Evolutionary conservation across 1,284 basidiomycete genomes (phyloP).

Genomic region (Omphalotus olearius): DNA sequence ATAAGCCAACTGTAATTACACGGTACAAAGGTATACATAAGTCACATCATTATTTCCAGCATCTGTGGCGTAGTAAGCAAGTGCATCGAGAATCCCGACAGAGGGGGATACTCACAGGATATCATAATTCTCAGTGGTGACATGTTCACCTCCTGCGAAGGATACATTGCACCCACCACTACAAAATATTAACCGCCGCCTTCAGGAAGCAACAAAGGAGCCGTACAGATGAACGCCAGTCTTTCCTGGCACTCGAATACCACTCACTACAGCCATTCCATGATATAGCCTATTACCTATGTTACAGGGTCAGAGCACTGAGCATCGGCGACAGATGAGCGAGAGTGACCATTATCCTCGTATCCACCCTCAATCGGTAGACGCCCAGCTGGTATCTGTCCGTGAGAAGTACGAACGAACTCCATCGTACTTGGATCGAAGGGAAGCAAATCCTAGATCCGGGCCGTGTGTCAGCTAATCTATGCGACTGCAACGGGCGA

Average conservation of each 20-base stretch:
- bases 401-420: constrained; percentile 56
- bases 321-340: not conserved
- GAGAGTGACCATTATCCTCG: constrained; percentile 28
- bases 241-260: constrained; percentile 65
- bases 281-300: constrained; percentile 44
- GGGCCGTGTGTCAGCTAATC: no score
- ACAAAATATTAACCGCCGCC: constrained; percentile 1
- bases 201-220: not conserved
- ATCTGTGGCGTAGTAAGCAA: constrained; percentile 2
- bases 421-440: constrained; percentile 66
- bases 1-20: not conserved
- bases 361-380: constrained; percentile 53
- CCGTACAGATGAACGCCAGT: constrained; percentile 64
- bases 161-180: constrained; percentile 22
- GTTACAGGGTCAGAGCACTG: constrained; percentile 16
- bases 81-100: not conserved
- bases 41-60: constrained; percentile 8
- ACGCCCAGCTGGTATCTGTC: constrained; percentile 51
- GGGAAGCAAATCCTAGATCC: constrained; percentile 64
- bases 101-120: constrained; percentile 43
- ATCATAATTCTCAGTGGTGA: constrained; percentile 45
- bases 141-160: constrained; percentile 39
- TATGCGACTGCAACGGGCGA: no score
- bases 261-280: constrained; percentile 43
- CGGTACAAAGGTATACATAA: not conserved